Percentiles rank a stretch among this genome's conserved stretches.
Evolutionary conservation across 2,329 filamentous ascomycete genomes (phyloP).

Genomic region (Thermomyces lanuginosus): DNA sequence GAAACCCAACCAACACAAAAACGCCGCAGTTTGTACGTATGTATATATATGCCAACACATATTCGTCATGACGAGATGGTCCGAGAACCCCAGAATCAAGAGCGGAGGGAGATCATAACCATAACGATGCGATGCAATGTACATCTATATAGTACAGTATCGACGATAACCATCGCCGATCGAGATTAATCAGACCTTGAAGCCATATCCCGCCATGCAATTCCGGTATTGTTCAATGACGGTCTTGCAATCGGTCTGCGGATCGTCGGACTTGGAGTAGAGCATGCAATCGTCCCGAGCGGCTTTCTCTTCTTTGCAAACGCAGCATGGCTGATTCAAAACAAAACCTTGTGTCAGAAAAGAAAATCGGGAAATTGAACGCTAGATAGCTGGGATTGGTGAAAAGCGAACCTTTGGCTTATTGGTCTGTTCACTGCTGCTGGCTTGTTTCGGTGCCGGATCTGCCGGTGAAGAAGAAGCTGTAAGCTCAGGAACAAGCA

Average conservation of each 20-base stretch:
- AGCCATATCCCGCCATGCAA: conserved; percentile 90
- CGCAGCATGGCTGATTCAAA: conserved; percentile 87
- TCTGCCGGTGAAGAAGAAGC: neutral
- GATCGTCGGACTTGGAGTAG: conserved; percentile 71
- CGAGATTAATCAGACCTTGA: conserved; percentile 43
- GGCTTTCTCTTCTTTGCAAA: conserved; percentile 90
- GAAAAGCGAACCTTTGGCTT: conserved; percentile 22
- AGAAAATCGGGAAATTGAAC: too few species aligned
- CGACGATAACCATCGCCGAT: too few species aligned
- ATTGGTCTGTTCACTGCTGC: conserved; percentile 12
- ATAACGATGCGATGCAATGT: too few species aligned
- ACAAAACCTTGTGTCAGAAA: too few species aligned
- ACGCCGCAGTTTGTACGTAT: too few species aligned
- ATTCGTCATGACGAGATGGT: too few species aligned
- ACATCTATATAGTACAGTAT: too few species aligned
- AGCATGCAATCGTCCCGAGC: conserved; percentile 97
- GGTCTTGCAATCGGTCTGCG: conserved; percentile 65
- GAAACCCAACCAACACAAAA: too few species aligned
- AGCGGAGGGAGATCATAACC: too few species aligned
- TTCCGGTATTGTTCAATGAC: conserved; percentile 71
- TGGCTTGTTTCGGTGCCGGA: too few species aligned
- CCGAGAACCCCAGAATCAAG: too few species aligned
- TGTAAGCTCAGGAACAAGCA: neutral
- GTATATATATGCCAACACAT: too few species aligned
- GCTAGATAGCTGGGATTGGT: neutral